phyloP scores from a whole-genome alignment of 2,329 filamentous ascomycete species.

The Pseudogymnoascus sp. region DNA sequence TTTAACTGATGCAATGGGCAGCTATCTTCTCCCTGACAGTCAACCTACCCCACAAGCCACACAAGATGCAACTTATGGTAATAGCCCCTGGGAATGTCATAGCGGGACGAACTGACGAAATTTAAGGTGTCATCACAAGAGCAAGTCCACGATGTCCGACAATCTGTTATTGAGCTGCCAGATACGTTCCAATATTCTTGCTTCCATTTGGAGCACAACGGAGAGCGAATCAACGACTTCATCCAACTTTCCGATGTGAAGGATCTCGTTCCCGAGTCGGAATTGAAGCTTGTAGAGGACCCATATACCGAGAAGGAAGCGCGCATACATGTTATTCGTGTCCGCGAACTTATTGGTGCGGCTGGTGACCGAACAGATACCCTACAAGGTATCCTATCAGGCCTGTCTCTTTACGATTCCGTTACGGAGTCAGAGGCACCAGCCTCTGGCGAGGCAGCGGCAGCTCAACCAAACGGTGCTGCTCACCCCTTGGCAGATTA shows the following conservation, averaged over 20 bases:
- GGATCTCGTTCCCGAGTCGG: conserved; percentile 68
- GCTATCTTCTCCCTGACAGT: conserved; percentile 62
- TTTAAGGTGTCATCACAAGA: conserved; percentile 80
- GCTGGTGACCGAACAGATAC: conserved; percentile 82
- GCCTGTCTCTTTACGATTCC: conserved; percentile 79
- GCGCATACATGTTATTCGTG: conserved; percentile 84
- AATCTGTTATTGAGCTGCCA: conserved; percentile 90
- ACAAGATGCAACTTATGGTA: conserved; percentile 81
- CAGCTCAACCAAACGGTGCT: conserved; percentile 37
- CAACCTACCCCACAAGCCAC: conserved; percentile 71
- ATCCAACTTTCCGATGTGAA: conserved; percentile 85
- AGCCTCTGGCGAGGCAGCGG: conserved; percentile 27
- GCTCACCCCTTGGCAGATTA: conserved; percentile 62
- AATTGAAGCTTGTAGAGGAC: conserved; percentile 80
- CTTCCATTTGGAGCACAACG: conserved; percentile 92
- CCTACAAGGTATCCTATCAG: conserved; percentile 78
- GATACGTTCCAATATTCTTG: conserved; percentile 95
- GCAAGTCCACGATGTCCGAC: conserved; percentile 93
- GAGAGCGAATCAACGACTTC: conserved; percentile 89
- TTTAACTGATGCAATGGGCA: conserved; percentile 27
- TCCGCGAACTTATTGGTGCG: conserved; percentile 88
- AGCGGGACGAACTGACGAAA: conserved; percentile 24
- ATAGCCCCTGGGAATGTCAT: conserved; percentile 20
- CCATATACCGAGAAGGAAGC: conserved; percentile 98
- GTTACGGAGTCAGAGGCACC: conserved; percentile 46